A percentile compares a stretch with the other conserved stretches of the same genome.
Conservation (phyloP, 1,284 basidiomycete species). For the Ganoderma multipileum region DNA sequence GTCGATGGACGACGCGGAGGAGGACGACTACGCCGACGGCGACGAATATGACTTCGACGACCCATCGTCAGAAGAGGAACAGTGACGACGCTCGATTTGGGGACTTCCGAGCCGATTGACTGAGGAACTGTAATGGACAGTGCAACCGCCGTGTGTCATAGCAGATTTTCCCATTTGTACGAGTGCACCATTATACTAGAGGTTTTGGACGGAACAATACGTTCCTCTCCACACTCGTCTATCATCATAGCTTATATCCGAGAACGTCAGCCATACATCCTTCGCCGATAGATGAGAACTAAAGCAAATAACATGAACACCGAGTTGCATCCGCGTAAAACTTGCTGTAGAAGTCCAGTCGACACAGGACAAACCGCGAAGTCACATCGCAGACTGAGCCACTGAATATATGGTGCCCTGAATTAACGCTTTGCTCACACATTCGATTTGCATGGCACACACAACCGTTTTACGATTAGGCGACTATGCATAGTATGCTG, state of each 20-base stretch:
- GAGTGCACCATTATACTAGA: constrained; percentile 26
- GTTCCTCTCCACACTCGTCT: constrained; percentile 4
- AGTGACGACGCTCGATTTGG: constrained; percentile 22
- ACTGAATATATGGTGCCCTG: no score
- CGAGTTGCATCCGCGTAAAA: no score
- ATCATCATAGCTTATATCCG: not conserved
- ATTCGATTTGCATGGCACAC: not conserved
- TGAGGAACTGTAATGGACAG: not conserved
- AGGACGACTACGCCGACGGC: constrained; percentile 55
- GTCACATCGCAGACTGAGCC: no score
- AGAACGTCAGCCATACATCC: not conserved
- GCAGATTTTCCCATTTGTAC: constrained; percentile 13
- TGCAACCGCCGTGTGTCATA: not conserved
- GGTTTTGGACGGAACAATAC: constrained; percentile 8
- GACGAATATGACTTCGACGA: constrained; percentile 35
- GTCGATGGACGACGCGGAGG: constrained; percentile 75
- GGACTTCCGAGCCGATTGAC: not conserved
- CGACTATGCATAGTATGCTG: constrained; percentile 28
- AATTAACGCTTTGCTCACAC: not conserved
- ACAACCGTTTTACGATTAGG: constrained; percentile 20
- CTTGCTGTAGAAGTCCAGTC: no score
- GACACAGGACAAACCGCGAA: no score
- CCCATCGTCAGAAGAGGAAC: constrained; percentile 31
- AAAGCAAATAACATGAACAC: not conserved
- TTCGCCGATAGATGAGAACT: not conserved